Evolutionary conservation across 495 filamentous ascomycete species (phyloP), one percentile per base, ranked within the genome.

Genomic region (Baudoinia panamericana): DNA sequence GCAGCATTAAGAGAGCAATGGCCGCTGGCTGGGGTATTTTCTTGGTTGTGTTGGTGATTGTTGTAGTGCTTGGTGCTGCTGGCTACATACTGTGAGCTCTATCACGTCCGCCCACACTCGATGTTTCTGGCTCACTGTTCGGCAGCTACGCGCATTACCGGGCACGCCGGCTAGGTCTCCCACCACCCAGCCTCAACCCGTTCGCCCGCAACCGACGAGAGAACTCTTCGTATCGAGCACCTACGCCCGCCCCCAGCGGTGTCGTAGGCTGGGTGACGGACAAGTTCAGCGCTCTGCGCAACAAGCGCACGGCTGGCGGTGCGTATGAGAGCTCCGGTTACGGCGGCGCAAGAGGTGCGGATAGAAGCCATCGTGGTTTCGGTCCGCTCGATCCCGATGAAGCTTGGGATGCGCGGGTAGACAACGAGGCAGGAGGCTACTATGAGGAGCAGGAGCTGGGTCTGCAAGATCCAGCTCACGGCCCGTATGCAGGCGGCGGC

Each of bases 361-460:
- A 41, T 30, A n/a, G 53, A 43, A n/a, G n/a, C n/a, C n/a, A n/a
- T n/a, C 20, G 51, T 41, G 48, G 52, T 0, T 44, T 51, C 57
- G 64, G 65, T 25, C 52, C 66, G 15, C 61, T 80, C 20, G 79
- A 84, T 52, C 78, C 76, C 0, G 79, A 84, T 56, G 76, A 79
- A 43, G 76, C 79, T 18, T 84, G 79, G 79, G 77, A 82, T 62
- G 48, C 76, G 34, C 54, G 74, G 24, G 78, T 84, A 3, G 75
- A 73, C 25, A 61, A 68, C 36, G 76, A 78, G 52, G 71, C 68
- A 11, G 48, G 41, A 22, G 63, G 54, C 21, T 73, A 76, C 49
- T 73, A 77, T 43, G 65, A 82, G 45, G 78, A 80, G 60, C 69
- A 76, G 50, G 79, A 82, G 56, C 54, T 68, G 13, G 66, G 66